phyloP scores from a whole-genome alignment of 1,139 yeast species.

The Blastobotrys illinoisensis region DNA sequence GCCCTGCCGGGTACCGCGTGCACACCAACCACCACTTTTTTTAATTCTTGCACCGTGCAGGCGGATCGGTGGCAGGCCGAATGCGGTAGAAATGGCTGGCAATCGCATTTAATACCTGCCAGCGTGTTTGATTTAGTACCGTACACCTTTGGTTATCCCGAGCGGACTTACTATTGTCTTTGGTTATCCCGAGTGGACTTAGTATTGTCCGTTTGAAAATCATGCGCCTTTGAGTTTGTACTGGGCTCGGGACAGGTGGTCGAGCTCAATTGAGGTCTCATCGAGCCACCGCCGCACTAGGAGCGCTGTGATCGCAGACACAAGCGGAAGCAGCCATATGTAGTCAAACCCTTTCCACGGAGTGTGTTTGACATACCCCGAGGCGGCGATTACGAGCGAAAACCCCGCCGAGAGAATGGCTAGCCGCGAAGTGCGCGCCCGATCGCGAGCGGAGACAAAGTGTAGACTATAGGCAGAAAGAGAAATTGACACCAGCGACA shows the following conservation, averaged over 20 bases:
- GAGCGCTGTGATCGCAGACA: constrained; percentile 23
- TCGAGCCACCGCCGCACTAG: constrained; percentile 27
- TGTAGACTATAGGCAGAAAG: constrained; percentile 24
- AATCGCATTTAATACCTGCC: background rate
- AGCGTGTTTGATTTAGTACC: background rate
- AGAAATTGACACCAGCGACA: constrained; percentile 26
- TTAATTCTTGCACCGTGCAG: background rate
- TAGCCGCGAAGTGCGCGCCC: constrained; percentile 7
- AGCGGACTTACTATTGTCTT: background rate
- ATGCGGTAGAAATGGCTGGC: background rate
- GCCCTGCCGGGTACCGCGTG: background rate
- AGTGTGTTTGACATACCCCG: constrained; percentile 24
- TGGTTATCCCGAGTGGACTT: background rate
- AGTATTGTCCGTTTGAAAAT: background rate
- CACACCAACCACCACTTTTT: background rate
- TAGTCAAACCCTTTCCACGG: constrained; percentile 30
- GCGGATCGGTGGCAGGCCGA: background rate
- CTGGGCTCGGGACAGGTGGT: constrained; percentile 19
- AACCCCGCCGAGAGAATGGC: constrained; percentile 17
- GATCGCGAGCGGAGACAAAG: constrained; percentile 5
- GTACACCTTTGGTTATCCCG: background rate
- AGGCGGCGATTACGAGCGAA: constrained; percentile 21
- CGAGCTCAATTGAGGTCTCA: constrained; percentile 24
- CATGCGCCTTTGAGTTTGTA: constrained; percentile 31
- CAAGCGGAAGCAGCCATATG: constrained; percentile 31